Percentiles rank a stretch among this genome's conserved stretches.
Conservation (phyloP, 2,329 filamentous ascomycete genomes). For the Fusarium avenaceum region DNA sequence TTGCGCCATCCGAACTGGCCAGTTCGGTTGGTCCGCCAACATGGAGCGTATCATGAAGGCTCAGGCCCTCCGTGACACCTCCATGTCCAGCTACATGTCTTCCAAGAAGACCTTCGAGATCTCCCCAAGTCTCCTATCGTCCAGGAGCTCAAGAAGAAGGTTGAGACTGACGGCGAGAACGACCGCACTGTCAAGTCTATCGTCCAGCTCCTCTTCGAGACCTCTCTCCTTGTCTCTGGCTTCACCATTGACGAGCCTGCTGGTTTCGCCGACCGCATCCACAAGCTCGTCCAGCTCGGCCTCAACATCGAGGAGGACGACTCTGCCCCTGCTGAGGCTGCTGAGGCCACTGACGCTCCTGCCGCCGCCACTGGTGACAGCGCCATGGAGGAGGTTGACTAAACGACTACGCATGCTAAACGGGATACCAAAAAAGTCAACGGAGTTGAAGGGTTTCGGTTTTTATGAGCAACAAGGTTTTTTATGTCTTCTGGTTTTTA, state of each 20-base stretch:
- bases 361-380: slow-evolving; percentile 79
- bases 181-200: slow-evolving; percentile 99
- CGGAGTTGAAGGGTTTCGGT: slow-evolving; percentile 59
- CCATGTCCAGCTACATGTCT: slow-evolving; percentile 99
- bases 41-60: slow-evolving; percentile 99
- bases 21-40: slow-evolving; percentile 99
- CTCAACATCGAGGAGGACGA: slow-evolving; percentile 97
- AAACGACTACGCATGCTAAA: slow-evolving; percentile 59
- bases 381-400: slow-evolving; percentile 99
- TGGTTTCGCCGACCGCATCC: slow-evolving; percentile 97
- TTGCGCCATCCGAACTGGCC: slow-evolving; percentile 98
- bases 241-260: slow-evolving; percentile 99
- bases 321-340: slow-evolving; percentile 73
- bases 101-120: slow-evolving; percentile 99
- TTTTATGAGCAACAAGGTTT: slow-evolving; percentile 53
- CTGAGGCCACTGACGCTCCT: slow-evolving; percentile 68
- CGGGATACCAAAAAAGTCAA: slow-evolving; percentile 58
- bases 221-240: slow-evolving; percentile 95
- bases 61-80: slow-evolving; percentile 98
- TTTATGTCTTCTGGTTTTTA: slow-evolving; percentile 53
- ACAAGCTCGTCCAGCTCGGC: slow-evolving; percentile 98
- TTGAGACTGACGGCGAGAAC: slow-evolving; percentile 96
- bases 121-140: slow-evolving; percentile 97
- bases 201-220: slow-evolving; percentile 98
- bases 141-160: slow-evolving; percentile 99